Evolutionary conservation across 352 stramenopile species (phyloP).

Genomic region (Peronospora belbahrii): DNA sequence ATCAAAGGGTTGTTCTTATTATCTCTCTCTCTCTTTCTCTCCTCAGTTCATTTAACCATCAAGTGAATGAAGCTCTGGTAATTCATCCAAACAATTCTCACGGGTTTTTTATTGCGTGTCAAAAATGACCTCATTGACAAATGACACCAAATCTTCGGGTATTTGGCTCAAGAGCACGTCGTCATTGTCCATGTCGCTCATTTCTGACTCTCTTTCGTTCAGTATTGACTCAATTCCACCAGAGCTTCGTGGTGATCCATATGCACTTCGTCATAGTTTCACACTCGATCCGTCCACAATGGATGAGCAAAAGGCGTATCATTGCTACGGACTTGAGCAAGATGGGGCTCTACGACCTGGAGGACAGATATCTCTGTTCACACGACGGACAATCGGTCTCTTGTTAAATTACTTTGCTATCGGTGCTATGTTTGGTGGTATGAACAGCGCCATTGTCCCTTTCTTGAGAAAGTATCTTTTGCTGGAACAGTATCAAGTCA

Average conservation of each 20-base stretch:
- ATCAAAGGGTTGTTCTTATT: too few species aligned
- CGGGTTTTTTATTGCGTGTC: slow-evolving; percentile 12
- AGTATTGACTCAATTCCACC: slow-evolving; percentile 22
- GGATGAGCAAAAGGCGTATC: slow-evolving; percentile 32
- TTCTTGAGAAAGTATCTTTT: slow-evolving; percentile 58
- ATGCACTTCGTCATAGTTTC: slow-evolving; percentile 5
- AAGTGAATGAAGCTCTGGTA: slow-evolving; percentile 13
- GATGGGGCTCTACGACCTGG: slow-evolving; percentile 58
- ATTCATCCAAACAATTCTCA: slow-evolving; percentile 11
- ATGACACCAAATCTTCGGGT: slow-evolving; percentile 10
- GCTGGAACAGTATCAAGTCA: slow-evolving; percentile 54
- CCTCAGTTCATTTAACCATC: background rate
- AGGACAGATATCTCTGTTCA: slow-evolving; percentile 40
- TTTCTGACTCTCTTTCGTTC: slow-evolving; percentile 11
- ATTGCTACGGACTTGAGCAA: slow-evolving; percentile 54
- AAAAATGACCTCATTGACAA: slow-evolving; percentile 15
- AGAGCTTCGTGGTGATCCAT: slow-evolving; percentile 11
- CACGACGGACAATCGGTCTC: slow-evolving; percentile 39
- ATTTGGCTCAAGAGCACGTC: slow-evolving; percentile 36
- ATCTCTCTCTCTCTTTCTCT: background rate
- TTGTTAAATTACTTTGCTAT: slow-evolving; percentile 66
- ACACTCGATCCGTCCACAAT: slow-evolving; percentile 3
- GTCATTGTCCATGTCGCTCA: slow-evolving; percentile 23
- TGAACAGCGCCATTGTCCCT: slow-evolving; percentile 47
- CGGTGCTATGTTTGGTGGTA: slow-evolving; percentile 54